A percentile compares a stretch with the other conserved stretches of the same genome.
phyloP scores from a whole-genome alignment of 2,329 filamentous ascomycete species.

The Fusarium domesticum region DNA sequence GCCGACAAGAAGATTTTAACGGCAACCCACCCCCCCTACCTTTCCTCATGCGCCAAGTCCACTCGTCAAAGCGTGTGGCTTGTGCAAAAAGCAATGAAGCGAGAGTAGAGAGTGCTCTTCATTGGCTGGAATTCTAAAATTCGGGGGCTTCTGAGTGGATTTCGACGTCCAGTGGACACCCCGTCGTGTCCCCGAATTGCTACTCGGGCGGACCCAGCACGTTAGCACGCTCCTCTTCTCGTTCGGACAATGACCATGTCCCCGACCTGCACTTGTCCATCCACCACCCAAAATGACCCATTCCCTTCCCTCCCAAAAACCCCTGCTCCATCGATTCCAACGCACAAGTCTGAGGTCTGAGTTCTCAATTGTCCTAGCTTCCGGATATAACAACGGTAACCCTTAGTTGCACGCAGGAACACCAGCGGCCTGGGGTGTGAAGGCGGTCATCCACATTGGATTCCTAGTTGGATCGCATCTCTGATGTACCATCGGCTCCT shows the following conservation, averaged over 20 bases:
- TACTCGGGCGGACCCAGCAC: neutral
- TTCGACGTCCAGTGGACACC: too few relatives aligned
- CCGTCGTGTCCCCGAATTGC: neutral
- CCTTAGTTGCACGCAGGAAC: conserved; percentile 33
- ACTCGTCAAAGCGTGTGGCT: conserved; percentile 18
- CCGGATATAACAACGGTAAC: conserved; percentile 27
- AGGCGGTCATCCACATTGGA: conserved; percentile 21
- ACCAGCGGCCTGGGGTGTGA: conserved; percentile 27
- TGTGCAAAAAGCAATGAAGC: conserved; percentile 12
- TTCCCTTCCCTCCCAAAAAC: neutral
- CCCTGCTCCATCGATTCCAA: conserved; percentile 10
- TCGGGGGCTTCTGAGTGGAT: neutral
- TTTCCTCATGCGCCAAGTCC: conserved; percentile 3
- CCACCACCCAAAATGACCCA: neutral
- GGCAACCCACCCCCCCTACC: conserved; percentile 11
- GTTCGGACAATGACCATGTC: neutral
- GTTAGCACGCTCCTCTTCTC: neutral
- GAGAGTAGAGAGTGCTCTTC: conserved; percentile 2
- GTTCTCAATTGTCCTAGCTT: conserved; percentile 15
- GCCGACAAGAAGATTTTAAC: conserved; percentile 12
- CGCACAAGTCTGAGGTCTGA: neutral
- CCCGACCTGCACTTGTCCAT: neutral
- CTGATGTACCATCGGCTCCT: conserved; percentile 25
- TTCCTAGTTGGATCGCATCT: conserved; percentile 29
- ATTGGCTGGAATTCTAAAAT: neutral